These are phyloP conservation scores for Saccharomyces cerevisiae DNA, from an alignment of 805 yeast genomes.

Conservation along the genomic window DNA sequence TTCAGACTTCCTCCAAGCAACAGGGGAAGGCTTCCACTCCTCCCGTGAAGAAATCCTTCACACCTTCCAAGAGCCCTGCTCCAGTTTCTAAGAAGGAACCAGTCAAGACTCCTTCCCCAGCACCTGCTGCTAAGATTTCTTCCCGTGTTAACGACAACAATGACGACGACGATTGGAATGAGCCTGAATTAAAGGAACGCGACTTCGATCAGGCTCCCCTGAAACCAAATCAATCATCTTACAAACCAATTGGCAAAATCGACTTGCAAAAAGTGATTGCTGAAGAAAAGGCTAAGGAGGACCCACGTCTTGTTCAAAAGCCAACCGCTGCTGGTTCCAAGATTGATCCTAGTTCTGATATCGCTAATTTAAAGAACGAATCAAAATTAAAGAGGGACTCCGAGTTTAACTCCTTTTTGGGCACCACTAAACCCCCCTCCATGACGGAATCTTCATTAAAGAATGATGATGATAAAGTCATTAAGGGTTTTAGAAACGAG, in stretches of 20 bases:
- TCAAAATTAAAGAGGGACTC: conserved; percentile 31
- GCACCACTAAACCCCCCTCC: conserved; percentile 31
- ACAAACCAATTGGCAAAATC: conserved; percentile 57
- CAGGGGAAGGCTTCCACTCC: conserved; percentile 33
- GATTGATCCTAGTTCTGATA: conserved; percentile 26
- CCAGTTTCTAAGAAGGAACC: conserved; percentile 15
- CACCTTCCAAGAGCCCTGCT: conserved; percentile 22
- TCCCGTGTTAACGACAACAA: conserved; percentile 8
- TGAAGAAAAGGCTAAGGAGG: conserved; percentile 37
- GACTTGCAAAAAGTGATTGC: conserved; percentile 39
- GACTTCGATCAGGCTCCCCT: conserved; percentile 42
- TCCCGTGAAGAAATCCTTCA: conserved; percentile 16
- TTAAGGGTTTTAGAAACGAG: conserved; percentile 62
- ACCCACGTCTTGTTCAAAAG: conserved; percentile 33
- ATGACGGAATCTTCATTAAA: conserved; percentile 5
- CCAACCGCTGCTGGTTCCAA: conserved; percentile 14
- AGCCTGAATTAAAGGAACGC: conserved; percentile 41
- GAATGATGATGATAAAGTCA: conserved; percentile 33
- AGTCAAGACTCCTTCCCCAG: conserved; percentile 10
- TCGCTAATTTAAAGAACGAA: conserved; percentile 30
- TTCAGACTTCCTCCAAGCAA: conserved; percentile 35
- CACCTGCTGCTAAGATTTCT: conserved; percentile 8
- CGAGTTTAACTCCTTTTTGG: conserved; percentile 30
- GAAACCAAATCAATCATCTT: conserved; percentile 39
- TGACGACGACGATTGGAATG: conserved; percentile 38